Conservation (phyloP, 1,139 yeast species). For the Lodderomyces metapsilosis region DNA sequence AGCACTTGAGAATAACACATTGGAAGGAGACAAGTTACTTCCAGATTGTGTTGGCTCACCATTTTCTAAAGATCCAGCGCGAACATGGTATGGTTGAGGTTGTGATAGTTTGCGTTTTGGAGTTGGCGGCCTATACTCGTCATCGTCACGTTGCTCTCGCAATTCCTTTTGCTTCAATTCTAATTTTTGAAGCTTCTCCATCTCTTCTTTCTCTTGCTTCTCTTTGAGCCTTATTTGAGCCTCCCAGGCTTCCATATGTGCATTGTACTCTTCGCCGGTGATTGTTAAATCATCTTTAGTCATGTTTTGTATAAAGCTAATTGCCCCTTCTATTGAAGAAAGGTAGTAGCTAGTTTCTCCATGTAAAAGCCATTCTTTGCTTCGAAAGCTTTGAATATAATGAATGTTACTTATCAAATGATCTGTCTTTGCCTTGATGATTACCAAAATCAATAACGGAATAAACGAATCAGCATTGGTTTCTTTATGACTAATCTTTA, state of each 20-base stretch:
- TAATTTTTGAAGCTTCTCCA: conserved; percentile 6
- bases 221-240: conserved; percentile 26
- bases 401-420: conserved; percentile 72
- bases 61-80: background rate
- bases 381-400: conserved; percentile 82
- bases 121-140: conserved; percentile 3
- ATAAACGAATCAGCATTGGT: conserved; percentile 89
- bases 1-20: conserved; percentile 52
- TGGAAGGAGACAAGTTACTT: conserved; percentile 44
- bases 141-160: conserved; percentile 2
- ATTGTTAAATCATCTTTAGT: conserved; percentile 61
- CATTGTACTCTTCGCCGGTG: conserved; percentile 52
- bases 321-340: conserved; percentile 84
- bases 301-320: conserved; percentile 67
- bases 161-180: conserved; percentile 2
- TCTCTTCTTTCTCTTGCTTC: conserved; percentile 8
- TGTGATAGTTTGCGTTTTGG: conserved; percentile 12
- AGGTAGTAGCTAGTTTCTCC: conserved; percentile 91
- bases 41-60: conserved; percentile 2
- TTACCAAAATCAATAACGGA: conserved; percentile 79
- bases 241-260: conserved; percentile 50
- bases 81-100: conserved; percentile 22
- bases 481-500: conserved; percentile 70
- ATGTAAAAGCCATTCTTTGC: conserved; percentile 61
- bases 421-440: conserved; percentile 63